Evolutionary conservation across 352 stramenopile species (phyloP).

Genomic region (Peronospora belbahrii): DNA sequence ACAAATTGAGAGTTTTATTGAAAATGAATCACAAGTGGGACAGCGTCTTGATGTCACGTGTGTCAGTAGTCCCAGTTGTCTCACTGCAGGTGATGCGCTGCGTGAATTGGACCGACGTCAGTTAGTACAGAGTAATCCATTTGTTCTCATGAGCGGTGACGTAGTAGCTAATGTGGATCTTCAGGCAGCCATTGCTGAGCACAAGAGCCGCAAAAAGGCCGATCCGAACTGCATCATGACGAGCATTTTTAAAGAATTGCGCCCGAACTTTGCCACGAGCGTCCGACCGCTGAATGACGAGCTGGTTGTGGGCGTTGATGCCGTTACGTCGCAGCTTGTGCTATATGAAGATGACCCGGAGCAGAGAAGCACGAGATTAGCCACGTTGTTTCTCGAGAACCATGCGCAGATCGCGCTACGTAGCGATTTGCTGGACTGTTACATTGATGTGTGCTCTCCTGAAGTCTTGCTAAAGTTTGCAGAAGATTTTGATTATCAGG

Average conservation of each 20-base stretch:
- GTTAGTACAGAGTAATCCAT: constrained; percentile 94
- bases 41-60: constrained; percentile 51
- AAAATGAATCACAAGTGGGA: constrained; percentile 44
- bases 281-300: constrained; percentile 75
- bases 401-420: constrained; percentile 86
- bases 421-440: constrained; percentile 93
- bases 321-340: constrained; percentile 70
- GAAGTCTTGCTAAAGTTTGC: constrained; percentile 96
- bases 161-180: constrained; percentile 96
- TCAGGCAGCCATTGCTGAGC: constrained; percentile 53
- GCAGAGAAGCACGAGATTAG: constrained; percentile 41
- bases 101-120: constrained; percentile 93
- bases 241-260: constrained; percentile 88
- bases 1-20: constrained; percentile 83
- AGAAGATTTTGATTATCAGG: constrained; percentile 98
- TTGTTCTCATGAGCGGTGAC: constrained; percentile 95
- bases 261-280: constrained; percentile 41
- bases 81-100: constrained; percentile 91
- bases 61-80: constrained; percentile 73
- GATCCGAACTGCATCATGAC: constrained; percentile 95
- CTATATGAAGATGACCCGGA: constrained; percentile 70
- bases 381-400: constrained; percentile 72
- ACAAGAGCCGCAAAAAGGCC: constrained; percentile 79
- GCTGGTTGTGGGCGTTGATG: constrained; percentile 75
- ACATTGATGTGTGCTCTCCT: constrained; percentile 96